Conservation (phyloP, 2,329 filamentous ascomycete genomes). For the Simplicillium sp. region DNA sequence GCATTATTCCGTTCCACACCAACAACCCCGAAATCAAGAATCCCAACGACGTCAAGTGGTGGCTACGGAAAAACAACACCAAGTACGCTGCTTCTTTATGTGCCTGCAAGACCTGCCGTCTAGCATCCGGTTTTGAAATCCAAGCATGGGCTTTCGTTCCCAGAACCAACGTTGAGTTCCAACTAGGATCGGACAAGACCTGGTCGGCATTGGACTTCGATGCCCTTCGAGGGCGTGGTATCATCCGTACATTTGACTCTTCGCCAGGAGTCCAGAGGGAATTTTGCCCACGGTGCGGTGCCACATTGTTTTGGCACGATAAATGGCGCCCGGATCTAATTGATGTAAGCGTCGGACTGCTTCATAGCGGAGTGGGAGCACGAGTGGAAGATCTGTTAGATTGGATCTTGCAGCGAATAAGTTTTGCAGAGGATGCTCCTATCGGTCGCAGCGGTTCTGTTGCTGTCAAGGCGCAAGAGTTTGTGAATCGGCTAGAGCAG, state of each 20-base stretch:
- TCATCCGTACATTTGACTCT: conserved; percentile 43
- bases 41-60: conserved; percentile 45
- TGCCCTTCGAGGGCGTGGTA: conserved; percentile 23
- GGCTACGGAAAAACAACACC: conserved; percentile 35
- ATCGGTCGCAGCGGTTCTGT: conserved; percentile 17
- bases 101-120: conserved; percentile 52
- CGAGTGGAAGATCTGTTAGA: conserved; percentile 50
- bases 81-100: conserved; percentile 53
- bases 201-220: conserved; percentile 22
- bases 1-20: conserved; percentile 38
- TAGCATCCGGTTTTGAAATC: conserved; percentile 51
- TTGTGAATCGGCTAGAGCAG: conserved; percentile 16
- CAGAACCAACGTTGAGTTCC: conserved; percentile 42
- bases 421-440: conserved; percentile 45
- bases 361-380: conserved; percentile 40
- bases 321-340: conserved; percentile 42
- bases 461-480: conserved; percentile 14
- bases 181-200: conserved; percentile 10
- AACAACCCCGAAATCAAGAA: conserved; percentile 26
- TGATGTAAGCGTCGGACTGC: conserved; percentile 53
- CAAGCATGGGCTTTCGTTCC: conserved; percentile 59
- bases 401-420: conserved; percentile 50
- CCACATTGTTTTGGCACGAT: conserved; percentile 54
- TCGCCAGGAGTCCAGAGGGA: conserved; percentile 44
- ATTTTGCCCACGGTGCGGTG: conserved; percentile 54